These are phyloP conservation scores for Eucalyptus paniculata DNA, from an alignment of 345 rosid species.

Conservation along the genomic window DNA sequence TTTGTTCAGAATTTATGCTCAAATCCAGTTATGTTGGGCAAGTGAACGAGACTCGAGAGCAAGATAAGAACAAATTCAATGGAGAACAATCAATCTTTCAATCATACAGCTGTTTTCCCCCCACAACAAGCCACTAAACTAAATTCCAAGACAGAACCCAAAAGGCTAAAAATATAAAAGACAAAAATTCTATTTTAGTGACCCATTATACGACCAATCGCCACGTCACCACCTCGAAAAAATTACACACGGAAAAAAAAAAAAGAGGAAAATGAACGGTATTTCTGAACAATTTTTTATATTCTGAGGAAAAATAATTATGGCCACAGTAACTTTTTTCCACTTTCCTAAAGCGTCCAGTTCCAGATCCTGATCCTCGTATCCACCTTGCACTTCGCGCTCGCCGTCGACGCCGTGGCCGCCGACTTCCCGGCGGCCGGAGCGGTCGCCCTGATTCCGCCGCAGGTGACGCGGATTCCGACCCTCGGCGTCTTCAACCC, in stretches of 20 bases:
- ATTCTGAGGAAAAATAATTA: neutral
- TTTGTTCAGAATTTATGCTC: neutral
- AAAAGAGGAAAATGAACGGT: neutral
- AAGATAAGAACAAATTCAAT: neutral
- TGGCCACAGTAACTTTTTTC: neutral
- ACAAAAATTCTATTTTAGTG: neutral
- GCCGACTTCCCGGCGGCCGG: conserved; percentile 49
- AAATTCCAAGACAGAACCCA: neutral
- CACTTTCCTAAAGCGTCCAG: conserved; percentile 8
- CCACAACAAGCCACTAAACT: neutral
- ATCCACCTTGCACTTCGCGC: conserved; percentile 72
- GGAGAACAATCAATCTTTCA: neutral
- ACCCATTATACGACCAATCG: neutral
- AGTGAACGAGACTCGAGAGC: neutral
- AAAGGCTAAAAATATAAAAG: neutral
- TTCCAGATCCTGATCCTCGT: conserved; percentile 83
- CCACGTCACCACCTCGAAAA: neutral
- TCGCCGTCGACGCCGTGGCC: conserved; percentile 34
- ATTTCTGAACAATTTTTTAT: neutral
- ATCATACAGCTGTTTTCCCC: neutral
- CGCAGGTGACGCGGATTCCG: conserved; percentile 49
- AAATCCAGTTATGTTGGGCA: neutral
- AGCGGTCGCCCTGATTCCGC: conserved; percentile 39
- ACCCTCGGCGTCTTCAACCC: conserved; percentile 45
- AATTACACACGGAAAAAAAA: neutral